Percentiles rank a stretch among this genome's conserved stretches.
These are phyloP conservation scores for Nothopassalora personata DNA, from an alignment of 2,329 filamentous ascomycete genomes.

Conservation along the genomic window DNA sequence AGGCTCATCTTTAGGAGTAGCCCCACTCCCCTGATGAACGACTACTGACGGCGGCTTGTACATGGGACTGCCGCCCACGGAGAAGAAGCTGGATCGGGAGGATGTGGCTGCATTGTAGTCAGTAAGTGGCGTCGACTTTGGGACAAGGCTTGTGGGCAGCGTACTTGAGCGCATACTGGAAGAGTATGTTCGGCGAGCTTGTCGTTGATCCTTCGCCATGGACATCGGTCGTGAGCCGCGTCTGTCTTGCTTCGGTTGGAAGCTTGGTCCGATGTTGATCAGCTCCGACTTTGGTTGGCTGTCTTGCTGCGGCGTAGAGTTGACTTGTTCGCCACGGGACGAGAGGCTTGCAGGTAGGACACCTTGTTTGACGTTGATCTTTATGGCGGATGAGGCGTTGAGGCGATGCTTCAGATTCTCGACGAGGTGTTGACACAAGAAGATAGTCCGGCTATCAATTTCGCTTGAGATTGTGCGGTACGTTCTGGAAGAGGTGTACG, in stretches of 20 bases:
- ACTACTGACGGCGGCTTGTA: neutral
- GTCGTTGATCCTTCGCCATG: neutral
- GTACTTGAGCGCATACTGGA: neutral
- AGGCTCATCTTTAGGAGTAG: neutral
- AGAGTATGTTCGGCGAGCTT: neutral
- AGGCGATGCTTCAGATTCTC: neutral
- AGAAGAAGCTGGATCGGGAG: neutral
- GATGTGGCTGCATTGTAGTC: neutral
- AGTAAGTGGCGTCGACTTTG: neutral
- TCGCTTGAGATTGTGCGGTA: neutral
- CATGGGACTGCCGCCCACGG: neutral
- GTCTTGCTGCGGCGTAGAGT: neutral
- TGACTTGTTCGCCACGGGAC: neutral
- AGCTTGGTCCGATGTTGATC: neutral
- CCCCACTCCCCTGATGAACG: neutral
- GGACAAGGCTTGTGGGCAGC: neutral
- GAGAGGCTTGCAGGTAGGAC: neutral
- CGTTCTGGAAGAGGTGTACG: neutral
- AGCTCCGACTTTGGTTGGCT: neutral
- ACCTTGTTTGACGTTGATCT: neutral
- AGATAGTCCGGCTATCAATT: constrained; percentile 4
- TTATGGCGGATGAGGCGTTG: neutral
- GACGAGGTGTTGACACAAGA: neutral
- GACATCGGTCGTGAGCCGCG: neutral
- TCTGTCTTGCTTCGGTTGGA: neutral